A percentile compares a stretch with the other conserved stretches of the same genome.
phyloP scores from a whole-genome alignment of 2,329 filamentous ascomycete species.

The Lasiodiplodia hormozganensis region DNA sequence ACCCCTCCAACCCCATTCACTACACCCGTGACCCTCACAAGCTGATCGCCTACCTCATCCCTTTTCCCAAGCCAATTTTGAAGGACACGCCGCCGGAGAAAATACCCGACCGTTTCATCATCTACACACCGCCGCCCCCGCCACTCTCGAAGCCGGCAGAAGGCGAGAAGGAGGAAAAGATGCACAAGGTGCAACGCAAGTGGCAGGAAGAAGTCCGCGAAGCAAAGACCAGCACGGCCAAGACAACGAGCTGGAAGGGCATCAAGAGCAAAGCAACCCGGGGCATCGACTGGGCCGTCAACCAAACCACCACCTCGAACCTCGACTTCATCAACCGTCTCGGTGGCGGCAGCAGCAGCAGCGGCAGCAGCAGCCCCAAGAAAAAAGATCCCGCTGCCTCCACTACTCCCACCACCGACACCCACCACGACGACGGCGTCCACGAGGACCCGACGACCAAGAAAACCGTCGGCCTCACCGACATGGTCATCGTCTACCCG shows the following conservation, averaged over 20 bases:
- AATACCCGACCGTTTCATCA: slow-evolving; percentile 51
- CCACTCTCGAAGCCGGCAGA: slow-evolving; percentile 49
- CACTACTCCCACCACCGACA: not conserved
- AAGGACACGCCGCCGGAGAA: slow-evolving; percentile 40
- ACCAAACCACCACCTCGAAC: slow-evolving; percentile 49
- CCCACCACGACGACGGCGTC: slow-evolving; percentile 10
- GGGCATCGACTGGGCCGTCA: slow-evolving; percentile 51
- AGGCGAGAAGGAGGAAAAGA: slow-evolving; percentile 51
- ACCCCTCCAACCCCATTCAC: slow-evolving; percentile 43
- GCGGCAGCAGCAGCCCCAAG: not conserved
- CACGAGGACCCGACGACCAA: slow-evolving; percentile 34
- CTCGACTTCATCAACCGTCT: slow-evolving; percentile 55
- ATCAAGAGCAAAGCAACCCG: slow-evolving; percentile 51
- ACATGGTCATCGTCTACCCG: slow-evolving; percentile 52
- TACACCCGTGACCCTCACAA: slow-evolving; percentile 52
- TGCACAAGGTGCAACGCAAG: slow-evolving; percentile 53
- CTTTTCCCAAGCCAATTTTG: slow-evolving; percentile 52
- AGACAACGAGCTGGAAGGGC: slow-evolving; percentile 51
- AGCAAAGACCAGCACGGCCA: slow-evolving; percentile 51
- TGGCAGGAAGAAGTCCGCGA: slow-evolving; percentile 55
- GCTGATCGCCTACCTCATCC: slow-evolving; percentile 52
- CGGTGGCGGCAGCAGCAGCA: slow-evolving; percentile 29
- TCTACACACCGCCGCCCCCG: slow-evolving; percentile 54
- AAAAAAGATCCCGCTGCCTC: not conserved
- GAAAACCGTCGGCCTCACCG: slow-evolving; percentile 48